These are phyloP conservation scores for Boletus rubropictus DNA, from an alignment of 768 basidiomycete genomes.

Conservation along the genomic window DNA sequence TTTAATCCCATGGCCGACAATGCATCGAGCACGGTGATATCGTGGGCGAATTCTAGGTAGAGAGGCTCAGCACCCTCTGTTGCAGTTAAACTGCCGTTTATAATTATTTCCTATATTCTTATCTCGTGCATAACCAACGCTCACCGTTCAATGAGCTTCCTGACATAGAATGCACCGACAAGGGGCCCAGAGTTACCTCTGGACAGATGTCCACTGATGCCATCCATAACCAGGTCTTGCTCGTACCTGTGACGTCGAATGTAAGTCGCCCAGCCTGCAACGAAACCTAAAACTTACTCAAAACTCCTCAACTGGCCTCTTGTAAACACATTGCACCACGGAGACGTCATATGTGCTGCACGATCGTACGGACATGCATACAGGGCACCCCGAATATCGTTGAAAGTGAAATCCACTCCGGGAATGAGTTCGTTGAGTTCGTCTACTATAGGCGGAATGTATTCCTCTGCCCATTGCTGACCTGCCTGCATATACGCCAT, in stretches of 20 bases:
- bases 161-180: constrained; percentile 35
- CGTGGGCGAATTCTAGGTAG: constrained; percentile 40
- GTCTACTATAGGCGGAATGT: constrained; percentile 33
- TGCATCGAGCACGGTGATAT: constrained; percentile 34
- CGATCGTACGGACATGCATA: constrained; percentile 40
- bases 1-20: constrained; percentile 35
- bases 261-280: background rate
- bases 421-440: constrained; percentile 34
- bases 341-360: constrained; percentile 31
- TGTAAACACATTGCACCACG: constrained; percentile 39
- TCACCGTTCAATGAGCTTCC: constrained; percentile 36
- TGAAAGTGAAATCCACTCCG: constrained; percentile 26
- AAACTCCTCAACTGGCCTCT: constrained; percentile 30
- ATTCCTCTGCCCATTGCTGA: constrained; percentile 30
- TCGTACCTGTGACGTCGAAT: constrained; percentile 27
- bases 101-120: background rate
- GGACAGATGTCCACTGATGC: constrained; percentile 30
- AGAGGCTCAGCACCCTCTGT: constrained; percentile 27
- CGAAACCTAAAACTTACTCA: constrained; percentile 25
- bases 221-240: constrained; percentile 32
- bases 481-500: background rate
- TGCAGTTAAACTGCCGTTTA: constrained; percentile 25
- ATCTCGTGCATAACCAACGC: background rate
- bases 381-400: constrained; percentile 35
- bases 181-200: constrained; percentile 28